These are phyloP conservation scores for Xylariaceae sp. DNA, from an alignment of 2,329 filamentous ascomycete species.

Conservation along the genomic window DNA sequence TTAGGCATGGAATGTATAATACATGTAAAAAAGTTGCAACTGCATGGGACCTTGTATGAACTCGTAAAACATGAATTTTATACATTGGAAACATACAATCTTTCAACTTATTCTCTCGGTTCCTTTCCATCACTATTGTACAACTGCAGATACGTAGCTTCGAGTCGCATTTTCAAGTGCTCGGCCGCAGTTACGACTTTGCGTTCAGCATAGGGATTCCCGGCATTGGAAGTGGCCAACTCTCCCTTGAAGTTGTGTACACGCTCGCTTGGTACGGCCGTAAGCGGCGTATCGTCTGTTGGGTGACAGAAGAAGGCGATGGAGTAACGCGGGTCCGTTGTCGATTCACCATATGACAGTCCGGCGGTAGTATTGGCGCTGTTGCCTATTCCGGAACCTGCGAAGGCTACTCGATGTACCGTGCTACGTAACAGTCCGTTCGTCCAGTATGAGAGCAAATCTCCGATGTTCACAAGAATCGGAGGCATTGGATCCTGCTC, in stretches of 20 bases:
- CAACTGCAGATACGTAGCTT: constrained; percentile 54
- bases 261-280: constrained; percentile 56
- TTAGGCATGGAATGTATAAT: constrained; percentile 14
- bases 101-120: not conserved
- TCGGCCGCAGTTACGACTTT: constrained; percentile 60
- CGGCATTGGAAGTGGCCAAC: constrained; percentile 24
- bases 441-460: constrained; percentile 80
- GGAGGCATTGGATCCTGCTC: constrained; percentile 60
- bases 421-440: constrained; percentile 82
- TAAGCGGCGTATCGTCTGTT: constrained; percentile 48
- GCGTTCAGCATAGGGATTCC: constrained; percentile 48
- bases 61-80: not conserved
- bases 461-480: constrained; percentile 73
- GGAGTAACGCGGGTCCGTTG: constrained; percentile 54
- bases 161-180: constrained; percentile 58
- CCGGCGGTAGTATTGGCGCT: constrained; percentile 29
- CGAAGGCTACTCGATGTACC: constrained; percentile 81
- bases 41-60: not conserved
- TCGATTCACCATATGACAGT: constrained; percentile 43
- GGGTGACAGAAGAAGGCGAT: constrained; percentile 69
- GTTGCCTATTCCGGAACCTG: constrained; percentile 34
- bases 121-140: constrained; percentile 42
- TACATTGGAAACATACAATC: not conserved
- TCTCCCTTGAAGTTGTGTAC: constrained; percentile 40
- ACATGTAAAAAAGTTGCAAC: not conserved